Evolutionary conservation across 164 flowering plant genomes (phyloP), one percentile per base, ranked within the genome.

Genomic region (Saururus chinensis): DNA sequence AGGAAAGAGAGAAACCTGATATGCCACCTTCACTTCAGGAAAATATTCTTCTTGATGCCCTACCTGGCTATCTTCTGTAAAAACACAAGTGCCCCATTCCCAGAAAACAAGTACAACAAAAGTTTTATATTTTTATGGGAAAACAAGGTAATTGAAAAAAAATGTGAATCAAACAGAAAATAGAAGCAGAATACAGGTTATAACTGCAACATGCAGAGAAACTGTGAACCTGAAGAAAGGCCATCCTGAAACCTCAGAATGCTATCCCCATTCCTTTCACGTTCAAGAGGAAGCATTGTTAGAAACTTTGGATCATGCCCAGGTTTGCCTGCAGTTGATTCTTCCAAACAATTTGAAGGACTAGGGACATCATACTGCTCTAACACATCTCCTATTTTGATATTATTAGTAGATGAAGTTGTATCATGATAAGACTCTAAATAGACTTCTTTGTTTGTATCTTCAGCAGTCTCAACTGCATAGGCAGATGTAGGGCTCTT

Each of bases 21-120:
- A 85, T 7, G 76, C 84, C 53, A 84, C 78, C 71, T 77, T 88
- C 57, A 92, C 96, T 76, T 92, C 98, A 37, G 87, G 83, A 55
- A 89, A 87, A 24, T 88, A 90, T 76, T 84, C 92, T 69, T 88
- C 89, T 60, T 56, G 64, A 55, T 61, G 73, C 65, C 73, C 35
- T 60, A 75, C 85, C 48, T 64, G 57, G 49, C 71, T 69, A 69
- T 73, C 72, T 64, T 72, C 93, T 82, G 85, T 42, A 26, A 66
- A 56, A 68, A 53, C 35, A 65, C 26, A 75, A 45, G 49, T 12
- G 17, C 17, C 49, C 49, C 49, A 45, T 12, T 8, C 14, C 9
- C 14, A 45, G 11, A 17, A 45, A 12, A 45, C 11, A 45, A 45
- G 49, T 17, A 45, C 49, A 45, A 8, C 49, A 45, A 45, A 45